phyloP scores from a whole-genome alignment of 2,329 filamentous ascomycete genomes.

The Lachnellula arida region DNA sequence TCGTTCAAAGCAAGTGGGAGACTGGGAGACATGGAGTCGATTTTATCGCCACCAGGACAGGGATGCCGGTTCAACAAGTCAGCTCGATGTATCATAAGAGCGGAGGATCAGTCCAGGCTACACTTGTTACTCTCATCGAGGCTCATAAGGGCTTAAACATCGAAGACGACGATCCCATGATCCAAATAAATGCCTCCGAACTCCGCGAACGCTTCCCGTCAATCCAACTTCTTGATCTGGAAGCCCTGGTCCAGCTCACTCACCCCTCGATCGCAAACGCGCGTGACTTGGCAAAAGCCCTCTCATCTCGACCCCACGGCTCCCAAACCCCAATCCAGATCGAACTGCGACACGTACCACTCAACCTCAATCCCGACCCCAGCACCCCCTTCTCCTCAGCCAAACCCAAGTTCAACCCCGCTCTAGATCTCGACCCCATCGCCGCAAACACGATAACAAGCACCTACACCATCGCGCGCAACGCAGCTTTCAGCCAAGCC shows the following conservation, averaged over 20 bases:
- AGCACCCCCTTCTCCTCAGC: background rate
- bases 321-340: slow-evolving; percentile 21
- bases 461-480: slow-evolving; percentile 14
- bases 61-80: slow-evolving; percentile 43
- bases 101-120: slow-evolving; percentile 49
- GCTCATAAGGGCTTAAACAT: slow-evolving; percentile 23
- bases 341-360: slow-evolving; percentile 27
- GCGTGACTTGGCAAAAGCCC: slow-evolving; percentile 53
- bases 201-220: slow-evolving; percentile 50
- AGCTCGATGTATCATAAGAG: slow-evolving; percentile 57
- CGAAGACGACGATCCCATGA: slow-evolving; percentile 41
- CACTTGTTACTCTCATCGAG: slow-evolving; percentile 46
- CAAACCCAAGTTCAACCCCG: background rate
- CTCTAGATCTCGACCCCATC: slow-evolving; percentile 1
- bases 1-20: slow-evolving; percentile 51
- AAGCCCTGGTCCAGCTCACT: slow-evolving; percentile 51
- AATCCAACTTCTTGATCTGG: slow-evolving; percentile 43
- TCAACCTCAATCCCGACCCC: slow-evolving; percentile 12
- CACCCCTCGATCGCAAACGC: slow-evolving; percentile 53
- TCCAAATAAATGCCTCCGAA: slow-evolving; percentile 47
- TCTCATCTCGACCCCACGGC: slow-evolving; percentile 33
- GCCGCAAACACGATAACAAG: slow-evolving; percentile 9
- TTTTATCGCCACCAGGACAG: slow-evolving; percentile 51
- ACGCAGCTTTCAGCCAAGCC: slow-evolving; percentile 51
- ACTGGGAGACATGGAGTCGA: slow-evolving; percentile 52